Percentiles rank a stretch among this genome's conserved stretches.
Conservation (phyloP, 2,329 filamentous ascomycete species). For the Thelonectria olida region DNA sequence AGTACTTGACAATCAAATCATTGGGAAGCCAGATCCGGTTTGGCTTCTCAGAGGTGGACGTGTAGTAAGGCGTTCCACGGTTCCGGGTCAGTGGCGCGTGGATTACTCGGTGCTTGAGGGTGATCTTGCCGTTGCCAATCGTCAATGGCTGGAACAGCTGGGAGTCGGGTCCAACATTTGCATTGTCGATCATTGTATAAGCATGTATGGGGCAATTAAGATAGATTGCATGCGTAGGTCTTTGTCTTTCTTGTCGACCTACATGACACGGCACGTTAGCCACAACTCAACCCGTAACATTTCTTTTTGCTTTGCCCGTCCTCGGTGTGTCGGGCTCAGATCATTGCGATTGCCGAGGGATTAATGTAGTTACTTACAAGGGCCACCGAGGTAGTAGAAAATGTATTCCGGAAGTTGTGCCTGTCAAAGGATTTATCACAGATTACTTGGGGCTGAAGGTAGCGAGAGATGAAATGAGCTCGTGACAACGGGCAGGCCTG, state of each 20-base stretch:
- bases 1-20: conserved; percentile 53
- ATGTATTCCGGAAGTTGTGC: background rate
- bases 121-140: conserved; percentile 53
- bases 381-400: background rate
- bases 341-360: background rate
- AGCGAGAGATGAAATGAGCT: background rate
- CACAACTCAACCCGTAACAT: background rate
- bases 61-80: conserved; percentile 56
- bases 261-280: background rate
- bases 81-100: conserved; percentile 63
- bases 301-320: background rate
- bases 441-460: background rate
- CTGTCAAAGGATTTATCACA: background rate
- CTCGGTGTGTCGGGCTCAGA: background rate
- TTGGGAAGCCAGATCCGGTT: conserved; percentile 48
- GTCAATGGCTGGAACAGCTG: conserved; percentile 45
- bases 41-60: conserved; percentile 59
- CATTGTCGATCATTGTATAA: conserved; percentile 25
- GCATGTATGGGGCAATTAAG: background rate
- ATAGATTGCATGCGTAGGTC: background rate
- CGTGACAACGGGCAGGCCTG: background rate
- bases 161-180: conserved; percentile 19
- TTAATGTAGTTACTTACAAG: background rate
- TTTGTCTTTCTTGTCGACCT: background rate
- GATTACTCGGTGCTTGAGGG: conserved; percentile 60